A percentile compares a stretch with the other conserved stretches of the same genome.
Conservation (phyloP, 768 basidiomycete genomes). For the Mycena kentingensis region DNA sequence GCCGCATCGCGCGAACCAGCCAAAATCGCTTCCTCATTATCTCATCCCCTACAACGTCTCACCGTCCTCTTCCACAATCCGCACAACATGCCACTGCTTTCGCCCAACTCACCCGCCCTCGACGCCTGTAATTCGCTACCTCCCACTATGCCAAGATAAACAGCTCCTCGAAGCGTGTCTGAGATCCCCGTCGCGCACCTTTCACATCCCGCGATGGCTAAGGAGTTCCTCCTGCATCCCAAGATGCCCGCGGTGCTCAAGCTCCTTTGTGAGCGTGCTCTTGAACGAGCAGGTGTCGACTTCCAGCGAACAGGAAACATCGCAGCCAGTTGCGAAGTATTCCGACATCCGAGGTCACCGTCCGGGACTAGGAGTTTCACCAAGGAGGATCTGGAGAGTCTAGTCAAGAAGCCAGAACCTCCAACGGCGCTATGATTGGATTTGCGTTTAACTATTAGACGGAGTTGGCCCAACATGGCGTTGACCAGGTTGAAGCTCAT, state of each 20-base stretch:
- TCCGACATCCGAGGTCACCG: constrained; percentile 48
- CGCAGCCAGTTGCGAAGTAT: constrained; percentile 59
- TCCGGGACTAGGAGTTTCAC: constrained; percentile 68
- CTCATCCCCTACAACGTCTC: constrained; percentile 58
- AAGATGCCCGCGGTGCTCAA: constrained; percentile 71
- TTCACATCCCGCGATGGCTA: constrained; percentile 72
- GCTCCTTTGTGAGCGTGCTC: constrained; percentile 65
- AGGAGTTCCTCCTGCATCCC: constrained; percentile 71
- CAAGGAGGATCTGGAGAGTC: constrained; percentile 62
- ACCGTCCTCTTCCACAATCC: constrained; percentile 64
- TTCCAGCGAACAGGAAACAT: constrained; percentile 62
- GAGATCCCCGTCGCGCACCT: constrained; percentile 74
- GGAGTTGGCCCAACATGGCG: constrained; percentile 1
- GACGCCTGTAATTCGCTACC: constrained; percentile 65
- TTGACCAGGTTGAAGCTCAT: constrained; percentile 85
- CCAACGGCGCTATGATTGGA: constrained; percentile 86
- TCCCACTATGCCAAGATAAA: constrained; percentile 75
- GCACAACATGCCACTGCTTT: constrained; percentile 55
- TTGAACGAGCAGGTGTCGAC: constrained; percentile 75
- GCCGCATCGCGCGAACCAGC: constrained; percentile 55
- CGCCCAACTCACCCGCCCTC: constrained; percentile 59
- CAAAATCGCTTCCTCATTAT: constrained; percentile 78
- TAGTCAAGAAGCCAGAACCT: constrained; percentile 67
- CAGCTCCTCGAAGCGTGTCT: constrained; percentile 68
- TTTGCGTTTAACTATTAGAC: constrained; percentile 20